Evolutionary conservation across 148 eudicot genomes (phyloP).

Genomic region (Fallopia convolvulus): DNA sequence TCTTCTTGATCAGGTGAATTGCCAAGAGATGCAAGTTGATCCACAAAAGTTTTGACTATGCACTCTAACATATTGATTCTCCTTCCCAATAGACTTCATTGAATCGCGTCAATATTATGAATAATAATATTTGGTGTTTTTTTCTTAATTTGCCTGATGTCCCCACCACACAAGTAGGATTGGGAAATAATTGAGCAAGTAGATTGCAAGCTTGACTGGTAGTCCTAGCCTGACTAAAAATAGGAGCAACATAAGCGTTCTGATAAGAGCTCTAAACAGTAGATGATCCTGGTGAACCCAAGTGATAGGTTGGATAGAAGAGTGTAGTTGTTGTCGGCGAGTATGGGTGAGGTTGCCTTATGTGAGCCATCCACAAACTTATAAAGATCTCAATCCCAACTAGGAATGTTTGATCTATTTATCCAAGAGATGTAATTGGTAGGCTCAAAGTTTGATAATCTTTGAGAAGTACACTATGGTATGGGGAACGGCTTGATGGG

Average conservation of each 20-base stretch:
- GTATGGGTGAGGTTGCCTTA: neutral
- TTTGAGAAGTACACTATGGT: neutral
- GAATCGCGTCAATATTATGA: too few relatives aligned
- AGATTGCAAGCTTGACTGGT: neutral
- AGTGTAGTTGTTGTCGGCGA: neutral
- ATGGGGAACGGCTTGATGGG: neutral
- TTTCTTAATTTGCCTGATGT: neutral
- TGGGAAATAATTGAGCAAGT: neutral
- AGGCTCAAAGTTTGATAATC: neutral
- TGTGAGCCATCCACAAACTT: neutral
- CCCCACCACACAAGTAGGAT: neutral
- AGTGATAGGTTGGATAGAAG: neutral
- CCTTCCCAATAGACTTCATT: neutral
- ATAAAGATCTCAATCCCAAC: neutral
- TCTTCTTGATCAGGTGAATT: neutral
- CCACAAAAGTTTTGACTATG: neutral
- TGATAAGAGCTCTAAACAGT: neutral
- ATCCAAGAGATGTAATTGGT: conserved; percentile 1
- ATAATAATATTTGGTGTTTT: neutral
- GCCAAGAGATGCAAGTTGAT: neutral
- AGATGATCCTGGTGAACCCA: neutral
- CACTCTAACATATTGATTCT: neutral
- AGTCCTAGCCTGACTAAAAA: neutral
- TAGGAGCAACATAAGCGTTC: neutral
- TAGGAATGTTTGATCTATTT: neutral